Base-by-base conservation (phyloP, 2,329 filamentous ascomycete genomes). In the Endoconidiophora laricicola region DNA sequence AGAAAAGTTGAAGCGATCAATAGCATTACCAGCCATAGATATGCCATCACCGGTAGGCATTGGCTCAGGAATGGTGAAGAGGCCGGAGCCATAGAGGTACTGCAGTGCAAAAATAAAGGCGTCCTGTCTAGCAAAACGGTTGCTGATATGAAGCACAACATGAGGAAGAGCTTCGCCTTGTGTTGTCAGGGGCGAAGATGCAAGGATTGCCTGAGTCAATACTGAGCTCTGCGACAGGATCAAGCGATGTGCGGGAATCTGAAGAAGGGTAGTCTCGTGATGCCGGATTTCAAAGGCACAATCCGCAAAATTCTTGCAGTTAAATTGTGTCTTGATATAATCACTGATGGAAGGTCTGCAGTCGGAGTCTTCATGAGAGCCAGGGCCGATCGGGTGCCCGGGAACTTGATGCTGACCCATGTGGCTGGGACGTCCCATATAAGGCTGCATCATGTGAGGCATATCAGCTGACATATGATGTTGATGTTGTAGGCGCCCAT, bases 71-170 rank as follows among this genome's bases (percentile, higher is more conserved):
- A 63, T 58, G 4, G 58, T 59, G 33, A 76, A 63, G 4, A 78
- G 63, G 0, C 72, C 69, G 50, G 69, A 65, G 26, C 74, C 71
- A 55, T 80, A 80, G 3, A 80, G 63, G 42, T 69, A 66, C 57
- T 78, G 74, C n/a, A 74, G 63, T 1, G 72, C 71, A 59, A 69
- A 69, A 61, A 70, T 73, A 59, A 78, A 78, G 1, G 72, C 65
- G 57, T 78, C 73, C 3, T 72, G 67, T 22, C 70, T 68, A 24
- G 78, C 60, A 62, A 72, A 77, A 29, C 67, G 65, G 59, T 74
- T 73, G 48, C 68, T 64, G 3, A 69, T 66, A 54, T 72, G 66
- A 16, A 79, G 60, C 2, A 68, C 58, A 33, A 75, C 60, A 36
- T 61, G 65, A 20, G 65, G 63, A 14, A 39, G 4, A 14, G 23